These are phyloP conservation scores for Neofusicoccum cordaticola DNA, from an alignment of 2,329 filamentous ascomycete species.

Conservation along the genomic window DNA sequence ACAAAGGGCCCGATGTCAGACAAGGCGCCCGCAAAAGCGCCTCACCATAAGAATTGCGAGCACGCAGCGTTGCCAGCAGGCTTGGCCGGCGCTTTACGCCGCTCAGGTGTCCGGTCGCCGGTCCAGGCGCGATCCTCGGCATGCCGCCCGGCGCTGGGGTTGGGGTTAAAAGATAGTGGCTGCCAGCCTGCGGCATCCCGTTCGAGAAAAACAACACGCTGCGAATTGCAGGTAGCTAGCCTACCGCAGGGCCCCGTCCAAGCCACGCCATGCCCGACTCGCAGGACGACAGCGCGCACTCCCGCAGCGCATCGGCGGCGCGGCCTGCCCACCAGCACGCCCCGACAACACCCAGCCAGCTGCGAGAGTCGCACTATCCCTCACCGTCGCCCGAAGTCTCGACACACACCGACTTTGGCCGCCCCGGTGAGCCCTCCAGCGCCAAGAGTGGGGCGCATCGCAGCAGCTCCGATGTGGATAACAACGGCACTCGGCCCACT, in stretches of 20 bases:
- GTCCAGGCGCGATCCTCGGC: not conserved
- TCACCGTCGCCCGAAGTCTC: slow-evolving; percentile 40
- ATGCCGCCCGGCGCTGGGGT: not conserved
- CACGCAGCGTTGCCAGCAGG: not conserved
- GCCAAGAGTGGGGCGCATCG: slow-evolving; percentile 9
- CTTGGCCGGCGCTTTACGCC: not conserved
- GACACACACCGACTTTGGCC: slow-evolving; percentile 24
- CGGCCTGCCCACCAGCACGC: slow-evolving; percentile 31
- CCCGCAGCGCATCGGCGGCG: slow-evolving; percentile 33
- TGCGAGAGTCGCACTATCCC: slow-evolving; percentile 44
- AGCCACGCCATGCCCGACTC: slow-evolving; percentile 20
- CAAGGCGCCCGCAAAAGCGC: not conserved
- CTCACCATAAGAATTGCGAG: not conserved
- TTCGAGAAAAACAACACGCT: not conserved
- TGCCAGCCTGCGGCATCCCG: not conserved
- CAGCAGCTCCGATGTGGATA: slow-evolving; percentile 18
- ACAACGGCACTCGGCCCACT: slow-evolving; percentile 19
- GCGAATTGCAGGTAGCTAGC: not conserved
- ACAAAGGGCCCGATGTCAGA: not conserved
- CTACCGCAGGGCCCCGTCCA: slow-evolving; percentile 23
- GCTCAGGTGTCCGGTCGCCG: not conserved
- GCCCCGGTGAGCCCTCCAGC: slow-evolving; percentile 19
- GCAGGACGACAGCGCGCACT: not conserved
- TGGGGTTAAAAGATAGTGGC: not conserved
- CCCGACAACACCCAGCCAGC: slow-evolving; percentile 36